Evolutionary conservation across 2,329 filamentous ascomycete genomes (phyloP).

Genomic region (Colletotrichum tofieldiae): DNA sequence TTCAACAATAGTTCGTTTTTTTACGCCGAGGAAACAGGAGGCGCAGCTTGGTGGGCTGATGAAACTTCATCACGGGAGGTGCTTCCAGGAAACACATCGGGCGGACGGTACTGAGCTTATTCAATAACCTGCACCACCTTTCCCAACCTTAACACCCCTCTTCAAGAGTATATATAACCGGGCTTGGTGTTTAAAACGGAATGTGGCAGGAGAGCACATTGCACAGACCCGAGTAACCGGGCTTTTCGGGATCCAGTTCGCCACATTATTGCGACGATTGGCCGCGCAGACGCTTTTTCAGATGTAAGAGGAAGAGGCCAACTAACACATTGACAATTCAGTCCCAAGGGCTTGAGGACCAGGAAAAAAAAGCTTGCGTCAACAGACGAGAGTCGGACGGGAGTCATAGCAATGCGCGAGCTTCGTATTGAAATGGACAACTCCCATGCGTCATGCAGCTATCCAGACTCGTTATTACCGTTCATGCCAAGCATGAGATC

Average conservation of each 20-base stretch:
- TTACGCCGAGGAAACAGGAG: too few species aligned
- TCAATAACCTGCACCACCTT: too few species aligned
- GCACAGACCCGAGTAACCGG: not conserved
- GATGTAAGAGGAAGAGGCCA: not conserved
- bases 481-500: not conserved
- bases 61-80: too few species aligned
- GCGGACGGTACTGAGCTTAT: too few species aligned
- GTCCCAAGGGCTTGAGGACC: not conserved
- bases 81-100: too few species aligned
- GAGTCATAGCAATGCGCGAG: not conserved
- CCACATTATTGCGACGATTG: not conserved
- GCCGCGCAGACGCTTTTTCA: not conserved
- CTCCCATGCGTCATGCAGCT: not conserved
- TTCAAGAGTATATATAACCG: not conserved
- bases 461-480: not conserved
- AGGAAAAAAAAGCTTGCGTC: not conserved
- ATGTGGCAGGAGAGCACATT: not conserved
- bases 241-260: not conserved
- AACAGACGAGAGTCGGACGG: not conserved
- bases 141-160: not conserved
- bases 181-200: not conserved
- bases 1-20: rapidly evolving
- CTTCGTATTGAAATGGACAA: not conserved
- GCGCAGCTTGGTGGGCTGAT: too few species aligned
- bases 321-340: not conserved